phyloP scores from a whole-genome alignment of 2,329 filamentous ascomycete genomes.

The Penicillium sumatraense region DNA sequence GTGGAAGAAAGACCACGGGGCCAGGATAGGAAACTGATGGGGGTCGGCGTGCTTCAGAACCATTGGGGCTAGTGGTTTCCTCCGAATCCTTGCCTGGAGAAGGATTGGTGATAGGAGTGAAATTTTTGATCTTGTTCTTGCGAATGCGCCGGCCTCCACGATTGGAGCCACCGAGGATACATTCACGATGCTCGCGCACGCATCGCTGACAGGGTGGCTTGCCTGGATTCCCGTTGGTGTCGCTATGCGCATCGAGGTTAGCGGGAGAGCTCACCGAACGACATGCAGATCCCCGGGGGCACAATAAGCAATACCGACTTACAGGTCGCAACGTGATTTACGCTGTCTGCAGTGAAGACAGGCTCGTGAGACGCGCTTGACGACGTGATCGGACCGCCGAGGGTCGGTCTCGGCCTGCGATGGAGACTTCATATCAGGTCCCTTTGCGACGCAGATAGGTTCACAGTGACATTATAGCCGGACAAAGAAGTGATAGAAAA shows the following conservation, averaged over 20 bases:
- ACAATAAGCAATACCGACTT: slow-evolving; percentile 31
- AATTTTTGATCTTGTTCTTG: slow-evolving; percentile 53
- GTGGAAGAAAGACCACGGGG: slow-evolving; percentile 39
- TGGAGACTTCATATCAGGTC: slow-evolving; percentile 23
- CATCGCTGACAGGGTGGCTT: slow-evolving; percentile 62
- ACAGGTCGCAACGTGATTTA: slow-evolving; percentile 58
- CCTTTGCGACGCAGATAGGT: slow-evolving; percentile 6
- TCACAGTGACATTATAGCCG: slow-evolving; percentile 12
- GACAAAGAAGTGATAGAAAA: slow-evolving; percentile 1
- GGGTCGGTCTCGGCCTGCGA: slow-evolving; percentile 17
- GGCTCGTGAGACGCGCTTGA: slow-evolving; percentile 54
- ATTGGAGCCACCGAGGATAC: slow-evolving; percentile 63
- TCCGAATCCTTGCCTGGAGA: slow-evolving; percentile 33
- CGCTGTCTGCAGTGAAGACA: slow-evolving; percentile 55
- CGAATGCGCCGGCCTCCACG: slow-evolving; percentile 63
- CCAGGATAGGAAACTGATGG: slow-evolving; percentile 36
- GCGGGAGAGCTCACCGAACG: slow-evolving; percentile 8
- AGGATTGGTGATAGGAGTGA: slow-evolving; percentile 31
- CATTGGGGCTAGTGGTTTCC: slow-evolving; percentile 29
- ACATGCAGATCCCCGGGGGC: slow-evolving; percentile 14
- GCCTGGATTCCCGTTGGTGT: slow-evolving; percentile 54
- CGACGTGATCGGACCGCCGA: slow-evolving; percentile 35
- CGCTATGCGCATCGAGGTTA: slow-evolving; percentile 36
- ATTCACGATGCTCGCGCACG: slow-evolving; percentile 61
- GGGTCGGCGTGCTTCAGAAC: slow-evolving; percentile 31